These are phyloP conservation scores for Mycena albidolilacea DNA, from an alignment of 768 basidiomycete genomes.

Conservation along the genomic window DNA sequence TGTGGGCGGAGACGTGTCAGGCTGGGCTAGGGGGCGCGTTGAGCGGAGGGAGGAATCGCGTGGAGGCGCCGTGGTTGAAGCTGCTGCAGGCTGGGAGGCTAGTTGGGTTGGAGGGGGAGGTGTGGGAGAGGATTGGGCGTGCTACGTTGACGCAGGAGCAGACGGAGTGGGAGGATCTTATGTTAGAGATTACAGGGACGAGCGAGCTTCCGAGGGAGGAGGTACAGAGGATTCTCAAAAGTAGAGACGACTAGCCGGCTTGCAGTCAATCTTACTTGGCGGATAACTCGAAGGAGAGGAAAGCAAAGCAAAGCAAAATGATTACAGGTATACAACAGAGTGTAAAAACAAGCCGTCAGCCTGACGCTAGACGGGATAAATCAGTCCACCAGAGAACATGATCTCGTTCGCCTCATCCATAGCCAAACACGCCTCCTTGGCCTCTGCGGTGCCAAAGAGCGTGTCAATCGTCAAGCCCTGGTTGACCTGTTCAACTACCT, in stretches of 20 bases:
- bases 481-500: slow-evolving; percentile 83
- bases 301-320: slow-evolving; percentile 18
- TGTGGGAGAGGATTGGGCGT: slow-evolving; percentile 63
- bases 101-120: slow-evolving; percentile 70
- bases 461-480: slow-evolving; percentile 75
- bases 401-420: slow-evolving; percentile 90
- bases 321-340: slow-evolving; percentile 31
- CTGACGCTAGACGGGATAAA: slow-evolving; percentile 35
- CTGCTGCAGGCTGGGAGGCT: slow-evolving; percentile 81
- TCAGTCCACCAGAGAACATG: slow-evolving; percentile 81
- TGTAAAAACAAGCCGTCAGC: slow-evolving; percentile 12
- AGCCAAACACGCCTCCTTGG: slow-evolving; percentile 73
- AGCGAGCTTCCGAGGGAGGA: slow-evolving; percentile 76
- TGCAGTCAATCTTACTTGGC: neutral
- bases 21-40: slow-evolving; percentile 66
- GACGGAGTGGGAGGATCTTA: slow-evolving; percentile 69
- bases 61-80: slow-evolving; percentile 84
- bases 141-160: slow-evolving; percentile 62
- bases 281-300: neutral
- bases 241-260: slow-evolving; percentile 50
- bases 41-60: slow-evolving; percentile 63
- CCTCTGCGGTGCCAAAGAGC: slow-evolving; percentile 88
- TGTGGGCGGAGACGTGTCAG: slow-evolving; percentile 88
- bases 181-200: slow-evolving; percentile 69
- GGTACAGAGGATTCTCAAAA: slow-evolving; percentile 68